These are phyloP conservation scores for Rehmannia glutinosa DNA, from an alignment of 257 asterid genomes.

Conservation along the genomic window DNA sequence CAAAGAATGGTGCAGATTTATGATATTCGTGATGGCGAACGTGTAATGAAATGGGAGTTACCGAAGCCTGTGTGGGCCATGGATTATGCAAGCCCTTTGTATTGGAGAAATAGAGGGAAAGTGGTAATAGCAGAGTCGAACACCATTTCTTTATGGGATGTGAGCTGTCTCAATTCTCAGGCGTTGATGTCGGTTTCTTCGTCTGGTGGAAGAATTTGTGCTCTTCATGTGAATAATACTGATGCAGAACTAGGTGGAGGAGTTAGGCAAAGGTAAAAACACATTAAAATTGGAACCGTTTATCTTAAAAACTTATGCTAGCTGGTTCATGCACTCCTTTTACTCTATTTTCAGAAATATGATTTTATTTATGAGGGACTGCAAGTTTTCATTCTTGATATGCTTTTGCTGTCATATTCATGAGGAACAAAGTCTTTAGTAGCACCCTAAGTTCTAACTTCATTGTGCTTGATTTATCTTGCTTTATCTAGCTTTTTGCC, in stretches of 20 bases:
- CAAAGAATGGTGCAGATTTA: conserved; percentile 48
- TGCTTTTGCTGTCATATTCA: too few species aligned
- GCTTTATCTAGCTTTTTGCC: too few species aligned
- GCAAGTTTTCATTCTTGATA: too few species aligned
- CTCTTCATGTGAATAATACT: conserved; percentile 70
- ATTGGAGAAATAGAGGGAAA: conserved; percentile 78
- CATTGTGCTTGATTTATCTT: too few species aligned
- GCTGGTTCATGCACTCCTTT: background rate
- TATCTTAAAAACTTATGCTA: background rate
- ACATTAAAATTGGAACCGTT: too few species aligned
- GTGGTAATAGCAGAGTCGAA: conserved; percentile 65
- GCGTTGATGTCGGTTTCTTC: conserved; percentile 59
- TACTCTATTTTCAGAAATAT: background rate
- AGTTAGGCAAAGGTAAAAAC: conserved; percentile 71
- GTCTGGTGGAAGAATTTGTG: conserved; percentile 44
- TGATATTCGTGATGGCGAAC: conserved; percentile 80
- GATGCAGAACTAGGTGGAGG: conserved; percentile 96
- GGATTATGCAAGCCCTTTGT: conserved; percentile 78
- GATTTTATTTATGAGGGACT: too few species aligned
- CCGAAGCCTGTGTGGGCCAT: conserved; percentile 58
- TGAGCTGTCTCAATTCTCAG: conserved; percentile 51
- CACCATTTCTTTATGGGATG: conserved; percentile 69
- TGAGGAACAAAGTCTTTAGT: too few species aligned
- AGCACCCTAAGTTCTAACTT: too few species aligned
- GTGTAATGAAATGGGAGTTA: conserved; percentile 65